Conservation (phyloP, 208 protist species). For the Crithidia brevicula region DNA sequence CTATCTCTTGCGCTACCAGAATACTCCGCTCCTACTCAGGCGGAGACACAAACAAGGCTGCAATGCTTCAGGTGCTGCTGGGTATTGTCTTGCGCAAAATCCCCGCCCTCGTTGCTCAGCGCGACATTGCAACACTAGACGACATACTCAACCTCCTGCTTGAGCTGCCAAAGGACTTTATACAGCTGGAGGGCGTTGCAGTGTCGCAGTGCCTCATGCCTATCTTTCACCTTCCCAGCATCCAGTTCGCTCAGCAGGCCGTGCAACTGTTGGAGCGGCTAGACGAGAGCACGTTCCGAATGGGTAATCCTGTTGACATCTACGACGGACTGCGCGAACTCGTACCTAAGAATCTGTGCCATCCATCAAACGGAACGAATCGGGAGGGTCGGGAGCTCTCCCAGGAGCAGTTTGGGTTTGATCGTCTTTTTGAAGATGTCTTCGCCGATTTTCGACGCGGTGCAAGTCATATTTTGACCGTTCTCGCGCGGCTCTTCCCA, state of each 20-base stretch:
- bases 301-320: conserved; percentile 41
- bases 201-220: conserved; percentile 38
- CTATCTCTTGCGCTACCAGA: conserved; percentile 34
- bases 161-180: conserved; percentile 57
- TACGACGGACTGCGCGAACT: conserved; percentile 43
- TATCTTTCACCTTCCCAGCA: conserved; percentile 66
- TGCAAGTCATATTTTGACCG: conserved; percentile 42
- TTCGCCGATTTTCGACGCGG: conserved; percentile 70
- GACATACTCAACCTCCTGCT: conserved; percentile 42
- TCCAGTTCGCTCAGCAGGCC: conserved; percentile 61
- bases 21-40: conserved; percentile 43
- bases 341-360: conserved; percentile 69
- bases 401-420: conserved; percentile 66
- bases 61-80: conserved; percentile 34
- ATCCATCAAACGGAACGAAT: conserved; percentile 49
- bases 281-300: conserved; percentile 33
- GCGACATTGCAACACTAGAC: conserved; percentile 44
- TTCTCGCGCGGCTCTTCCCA: conserved; percentile 49
- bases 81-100: conserved; percentile 33
- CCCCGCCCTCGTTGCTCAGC: conserved; percentile 18
- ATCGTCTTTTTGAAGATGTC: conserved; percentile 50
- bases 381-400: conserved; percentile 49
- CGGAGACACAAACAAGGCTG: conserved; percentile 21
- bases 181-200: conserved; percentile 30
- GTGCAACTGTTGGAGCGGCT: conserved; percentile 49